Conservation (phyloP, 352 stramenopile genomes). For the Peronospora destructor region DNA sequence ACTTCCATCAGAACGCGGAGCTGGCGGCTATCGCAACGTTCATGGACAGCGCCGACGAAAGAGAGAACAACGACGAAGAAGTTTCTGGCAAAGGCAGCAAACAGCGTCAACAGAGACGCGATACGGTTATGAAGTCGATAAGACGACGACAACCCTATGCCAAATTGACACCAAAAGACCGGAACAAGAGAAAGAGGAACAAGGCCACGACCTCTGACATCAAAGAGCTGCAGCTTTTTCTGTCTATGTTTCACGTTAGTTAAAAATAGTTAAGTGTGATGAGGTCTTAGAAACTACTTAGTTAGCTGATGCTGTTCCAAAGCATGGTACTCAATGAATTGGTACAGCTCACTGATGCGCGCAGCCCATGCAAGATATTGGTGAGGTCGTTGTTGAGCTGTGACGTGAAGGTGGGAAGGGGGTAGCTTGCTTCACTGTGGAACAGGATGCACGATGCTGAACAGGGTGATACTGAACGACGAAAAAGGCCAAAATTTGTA, state of each 20-base stretch:
- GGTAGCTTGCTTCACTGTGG: conserved; percentile 1
- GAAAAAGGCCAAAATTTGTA: neutral
- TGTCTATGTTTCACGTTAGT: conserved; percentile 50
- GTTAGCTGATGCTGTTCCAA: neutral
- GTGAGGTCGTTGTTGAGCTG: conserved; percentile 23
- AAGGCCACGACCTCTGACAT: conserved; percentile 14
- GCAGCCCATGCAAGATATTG: conserved; percentile 54
- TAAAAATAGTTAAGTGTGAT: conserved; percentile 1
- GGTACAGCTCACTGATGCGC: conserved; percentile 52
- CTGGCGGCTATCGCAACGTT: conserved; percentile 70
- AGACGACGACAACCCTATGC: conserved; percentile 27
- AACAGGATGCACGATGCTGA: too few species aligned
- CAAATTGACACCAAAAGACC: conserved; percentile 4
- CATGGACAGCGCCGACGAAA: conserved; percentile 54
- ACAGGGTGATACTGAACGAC: neutral
- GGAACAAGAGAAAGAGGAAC: conserved; percentile 5
- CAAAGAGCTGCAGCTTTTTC: conserved; percentile 52
- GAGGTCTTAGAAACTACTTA: neutral
- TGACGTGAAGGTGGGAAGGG: conserved; percentile 2
- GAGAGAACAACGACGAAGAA: neutral
- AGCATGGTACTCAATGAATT: conserved; percentile 1
- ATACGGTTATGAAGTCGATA: neutral
- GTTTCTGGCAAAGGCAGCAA: conserved; percentile 1
- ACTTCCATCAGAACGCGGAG: conserved; percentile 61
- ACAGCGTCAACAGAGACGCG: conserved; percentile 4